Evolutionary conservation across 257 asterid genomes (phyloP).

Genomic region (Fraxinus americana): DNA sequence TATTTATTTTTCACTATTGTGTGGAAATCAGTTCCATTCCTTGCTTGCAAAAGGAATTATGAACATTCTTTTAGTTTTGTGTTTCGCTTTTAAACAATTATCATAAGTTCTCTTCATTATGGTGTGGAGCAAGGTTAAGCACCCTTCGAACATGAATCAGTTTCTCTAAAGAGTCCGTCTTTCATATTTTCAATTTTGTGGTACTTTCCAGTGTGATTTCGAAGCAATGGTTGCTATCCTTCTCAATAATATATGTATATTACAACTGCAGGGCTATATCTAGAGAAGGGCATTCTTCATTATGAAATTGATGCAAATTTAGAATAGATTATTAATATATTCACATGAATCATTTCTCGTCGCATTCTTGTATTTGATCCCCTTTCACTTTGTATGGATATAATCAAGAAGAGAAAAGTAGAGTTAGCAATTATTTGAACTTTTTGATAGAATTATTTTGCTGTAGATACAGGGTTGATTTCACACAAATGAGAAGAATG

Average conservation of each 20-base stretch:
- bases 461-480: constrained; percentile 30
- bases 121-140: neutral
- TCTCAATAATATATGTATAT: too few relatives aligned
- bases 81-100: neutral
- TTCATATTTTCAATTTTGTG: neutral
- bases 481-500: constrained; percentile 45
- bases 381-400: neutral
- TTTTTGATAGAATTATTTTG: constrained; percentile 10
- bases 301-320: too few relatives aligned
- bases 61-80: neutral
- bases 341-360: too few relatives aligned
- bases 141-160: neutral
- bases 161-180: neutral
- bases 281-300: too few relatives aligned
- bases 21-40: neutral
- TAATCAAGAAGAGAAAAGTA: neutral
- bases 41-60: neutral
- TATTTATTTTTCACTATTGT: neutral
- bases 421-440: neutral
- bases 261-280: too few relatives aligned
- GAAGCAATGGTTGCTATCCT: too few relatives aligned
- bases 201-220: too few relatives aligned
- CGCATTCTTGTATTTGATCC: neutral
- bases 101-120: neutral
- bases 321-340: too few relatives aligned